Base-by-base conservation (phyloP, 257 asterid genomes). In the Prunella vulgaris region DNA sequence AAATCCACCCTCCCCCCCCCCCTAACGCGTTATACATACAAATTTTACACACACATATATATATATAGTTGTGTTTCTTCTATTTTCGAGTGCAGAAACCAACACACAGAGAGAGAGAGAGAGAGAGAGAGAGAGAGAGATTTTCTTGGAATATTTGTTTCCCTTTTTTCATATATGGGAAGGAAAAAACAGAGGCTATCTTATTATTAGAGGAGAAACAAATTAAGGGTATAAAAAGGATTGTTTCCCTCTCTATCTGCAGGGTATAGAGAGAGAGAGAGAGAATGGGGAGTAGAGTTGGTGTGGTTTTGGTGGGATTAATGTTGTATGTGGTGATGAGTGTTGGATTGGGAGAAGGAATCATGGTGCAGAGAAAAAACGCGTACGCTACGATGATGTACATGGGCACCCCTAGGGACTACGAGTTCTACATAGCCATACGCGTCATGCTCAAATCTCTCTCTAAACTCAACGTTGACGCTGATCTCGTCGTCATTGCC, bases 371-470 rank as follows among this genome's bases (percentile, higher is more conserved):
- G 72, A 80, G 67, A 35, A 83, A 67, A 35, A 83, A 86, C 78
- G 98, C 98, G 0, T 93, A 93, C 68, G 97, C 95, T 1, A 93
- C 98, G 7, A 93, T 93, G 97, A 93, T 93, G 96, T 93, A 93
- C 35, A 93, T 90, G 98, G 98, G 98, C 0, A 93, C 98, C 5
- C 97, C 98, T 0, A 78, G 98, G 52, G 98, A 93, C 70, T 93
- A 93, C 72, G 98, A 93, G 70, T 93, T 90, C 84, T 93, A 93
- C 71, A 75, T 87, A 18, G 97, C 95, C 17, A 84, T 84, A 38
- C 93, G 98, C 35, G 98, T 93, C 70, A 83, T 93, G 97, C 86
- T 93, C 33, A 83, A 81, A 74, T 88, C 97, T 0, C 89, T 93
- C 49, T 28, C 69, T 7, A 62, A 72, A 54, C 90, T 90, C 0